Conservation (phyloP, 345 rosid species). For the Corymbia maculata region DNA sequence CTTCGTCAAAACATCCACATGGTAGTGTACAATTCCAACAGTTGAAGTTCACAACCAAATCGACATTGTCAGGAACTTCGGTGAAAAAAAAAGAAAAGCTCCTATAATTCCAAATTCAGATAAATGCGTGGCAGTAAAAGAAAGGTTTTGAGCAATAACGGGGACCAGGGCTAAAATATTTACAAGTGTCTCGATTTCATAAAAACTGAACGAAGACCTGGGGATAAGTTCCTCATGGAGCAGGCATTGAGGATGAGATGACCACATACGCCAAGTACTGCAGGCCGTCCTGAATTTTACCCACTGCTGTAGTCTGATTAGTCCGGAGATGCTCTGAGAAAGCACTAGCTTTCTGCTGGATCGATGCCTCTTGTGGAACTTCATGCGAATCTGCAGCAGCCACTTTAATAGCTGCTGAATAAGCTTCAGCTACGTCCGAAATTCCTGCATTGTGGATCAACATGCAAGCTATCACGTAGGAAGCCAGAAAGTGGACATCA, state of each 20-base stretch:
- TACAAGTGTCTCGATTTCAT: neutral
- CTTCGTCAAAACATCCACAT: neutral
- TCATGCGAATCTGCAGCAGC: neutral
- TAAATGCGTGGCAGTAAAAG: neutral
- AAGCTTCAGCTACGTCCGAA: constrained; percentile 84
- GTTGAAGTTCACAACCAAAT: neutral
- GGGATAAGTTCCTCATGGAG: constrained; percentile 24
- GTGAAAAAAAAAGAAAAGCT: neutral
- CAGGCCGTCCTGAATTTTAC: constrained; percentile 2
- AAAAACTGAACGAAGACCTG: neutral
- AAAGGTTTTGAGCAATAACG: neutral
- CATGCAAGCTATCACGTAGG: neutral
- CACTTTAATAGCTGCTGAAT: constrained; percentile 3
- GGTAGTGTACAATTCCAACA: neutral
- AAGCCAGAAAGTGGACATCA: neutral
- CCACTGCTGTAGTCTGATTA: neutral
- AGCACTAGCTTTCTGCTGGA: constrained; percentile 1
- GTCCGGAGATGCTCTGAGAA: neutral
- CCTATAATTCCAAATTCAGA: neutral
- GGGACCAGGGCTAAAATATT: neutral
- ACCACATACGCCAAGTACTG: neutral
- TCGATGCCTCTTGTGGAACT: neutral
- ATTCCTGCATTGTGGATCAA: constrained; percentile 37
- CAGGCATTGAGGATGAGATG: constrained; percentile 51
- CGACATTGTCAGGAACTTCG: neutral